These are phyloP conservation scores for Anthoceros angustus DNA, from an alignment of 225 moss, liverwort and hornwort species.

Conservation along the genomic window DNA sequence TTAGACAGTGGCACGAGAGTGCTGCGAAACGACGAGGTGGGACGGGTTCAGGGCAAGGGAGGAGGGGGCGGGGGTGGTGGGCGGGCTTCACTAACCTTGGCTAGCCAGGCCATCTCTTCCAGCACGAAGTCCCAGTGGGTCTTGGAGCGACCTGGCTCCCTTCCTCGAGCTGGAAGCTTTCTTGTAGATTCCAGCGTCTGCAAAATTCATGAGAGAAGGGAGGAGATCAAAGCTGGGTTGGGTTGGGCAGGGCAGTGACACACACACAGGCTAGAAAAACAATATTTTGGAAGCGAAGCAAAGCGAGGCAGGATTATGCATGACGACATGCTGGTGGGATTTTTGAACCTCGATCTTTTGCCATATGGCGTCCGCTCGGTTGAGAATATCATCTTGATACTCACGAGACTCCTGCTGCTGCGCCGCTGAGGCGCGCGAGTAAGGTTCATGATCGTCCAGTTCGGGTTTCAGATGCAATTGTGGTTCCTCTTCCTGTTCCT, in stretches of 20 bases:
- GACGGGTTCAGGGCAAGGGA: no score
- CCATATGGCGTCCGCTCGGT: constrained; percentile 3
- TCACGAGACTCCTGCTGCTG: background rate
- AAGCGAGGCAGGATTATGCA: background rate
- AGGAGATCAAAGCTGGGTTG: background rate
- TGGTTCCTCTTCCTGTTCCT: background rate
- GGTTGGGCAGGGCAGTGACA: background rate
- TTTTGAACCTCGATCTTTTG: background rate
- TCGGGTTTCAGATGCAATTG: background rate
- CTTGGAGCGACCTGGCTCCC: constrained; percentile 73
- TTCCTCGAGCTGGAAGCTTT: constrained; percentile 63
- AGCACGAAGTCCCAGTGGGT: constrained; percentile 97
- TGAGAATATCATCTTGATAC: background rate
- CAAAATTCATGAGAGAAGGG: background rate
- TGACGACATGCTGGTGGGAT: background rate
- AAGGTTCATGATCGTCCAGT: background rate
- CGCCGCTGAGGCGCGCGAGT: background rate
- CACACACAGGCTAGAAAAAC: background rate
- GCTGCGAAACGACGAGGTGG: background rate
- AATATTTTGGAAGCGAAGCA: background rate
- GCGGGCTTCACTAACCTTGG: constrained; percentile 48
- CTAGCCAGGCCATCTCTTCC: constrained; percentile 97
- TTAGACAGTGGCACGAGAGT: background rate
- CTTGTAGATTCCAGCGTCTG: constrained; percentile 35
- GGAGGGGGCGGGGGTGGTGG: no score